These are phyloP conservation scores for Colletotrichum sidae DNA, from an alignment of 2,329 filamentous ascomycete species.

Conservation along the genomic window DNA sequence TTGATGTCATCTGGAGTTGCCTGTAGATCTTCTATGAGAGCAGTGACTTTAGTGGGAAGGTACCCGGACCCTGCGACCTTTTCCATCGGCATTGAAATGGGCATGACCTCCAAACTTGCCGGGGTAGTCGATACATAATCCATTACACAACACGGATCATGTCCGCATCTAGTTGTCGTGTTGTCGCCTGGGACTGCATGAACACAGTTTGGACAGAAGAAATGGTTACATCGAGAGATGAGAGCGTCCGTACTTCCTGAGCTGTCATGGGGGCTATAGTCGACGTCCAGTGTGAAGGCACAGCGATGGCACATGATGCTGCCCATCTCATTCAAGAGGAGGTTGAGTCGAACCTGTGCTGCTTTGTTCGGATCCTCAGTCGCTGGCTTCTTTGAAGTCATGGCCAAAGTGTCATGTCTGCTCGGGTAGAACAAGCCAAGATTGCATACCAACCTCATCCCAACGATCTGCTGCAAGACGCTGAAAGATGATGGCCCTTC, in stretches of 20 bases:
- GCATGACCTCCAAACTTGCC: slow-evolving; percentile 40
- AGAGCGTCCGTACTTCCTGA: background rate
- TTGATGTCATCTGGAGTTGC: slow-evolving; percentile 44
- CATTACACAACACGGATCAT: slow-evolving; percentile 40
- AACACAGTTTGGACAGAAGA: slow-evolving; percentile 47
- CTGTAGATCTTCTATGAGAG: slow-evolving; percentile 48
- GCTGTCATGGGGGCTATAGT: slow-evolving; percentile 41
- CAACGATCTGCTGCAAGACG: slow-evolving; percentile 57
- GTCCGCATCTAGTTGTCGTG: slow-evolving; percentile 39
- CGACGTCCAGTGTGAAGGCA: slow-evolving; percentile 39
- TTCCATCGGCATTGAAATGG: background rate
- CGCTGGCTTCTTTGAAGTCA: background rate
- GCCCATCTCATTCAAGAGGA: slow-evolving; percentile 42
- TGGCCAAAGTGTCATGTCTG: slow-evolving; percentile 23
- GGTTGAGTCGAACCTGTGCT: slow-evolving; percentile 51
- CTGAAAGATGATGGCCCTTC: slow-evolving; percentile 48
- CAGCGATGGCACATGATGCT: slow-evolving; percentile 46
- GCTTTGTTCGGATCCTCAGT: slow-evolving; percentile 38
- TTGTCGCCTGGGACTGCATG: background rate
- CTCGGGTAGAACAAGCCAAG: slow-evolving; percentile 56
- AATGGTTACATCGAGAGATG: slow-evolving; percentile 49
- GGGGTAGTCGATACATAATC: slow-evolving; percentile 42
- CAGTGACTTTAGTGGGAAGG: slow-evolving; percentile 48
- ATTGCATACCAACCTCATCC: slow-evolving; percentile 58
- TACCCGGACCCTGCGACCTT: background rate